phyloP scores from a whole-genome alignment of 2,329 filamentous ascomycete species.

The Sarocladium strictum region DNA sequence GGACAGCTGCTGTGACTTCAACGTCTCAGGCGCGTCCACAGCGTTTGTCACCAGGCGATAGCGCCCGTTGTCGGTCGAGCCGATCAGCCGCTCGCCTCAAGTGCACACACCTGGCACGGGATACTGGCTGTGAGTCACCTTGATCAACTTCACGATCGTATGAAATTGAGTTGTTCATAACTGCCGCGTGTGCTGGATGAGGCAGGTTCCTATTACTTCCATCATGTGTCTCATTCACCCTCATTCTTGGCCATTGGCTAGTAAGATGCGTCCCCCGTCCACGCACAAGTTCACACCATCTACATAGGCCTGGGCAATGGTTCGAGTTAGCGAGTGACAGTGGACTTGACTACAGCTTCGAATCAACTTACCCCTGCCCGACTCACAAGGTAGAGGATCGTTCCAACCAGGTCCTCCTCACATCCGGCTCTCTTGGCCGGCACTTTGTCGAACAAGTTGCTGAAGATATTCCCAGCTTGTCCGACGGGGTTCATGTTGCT shows the following conservation, averaged over 20 bases:
- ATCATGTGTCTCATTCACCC: not conserved
- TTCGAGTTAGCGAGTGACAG: not conserved
- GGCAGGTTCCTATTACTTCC: no score
- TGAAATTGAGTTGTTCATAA: no score
- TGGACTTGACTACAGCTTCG: not conserved
- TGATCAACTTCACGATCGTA: no score
- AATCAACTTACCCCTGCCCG: constrained; percentile 22
- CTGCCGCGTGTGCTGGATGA: no score
- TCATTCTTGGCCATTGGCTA: constrained; percentile 24
- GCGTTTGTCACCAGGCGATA: not conserved
- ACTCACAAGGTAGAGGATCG: constrained; percentile 24
- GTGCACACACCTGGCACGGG: no score
- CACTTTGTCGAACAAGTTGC: constrained; percentile 24
- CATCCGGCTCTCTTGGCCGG: constrained; percentile 24
- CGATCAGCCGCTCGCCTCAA: not conserved
- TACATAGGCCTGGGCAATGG: constrained; percentile 20
- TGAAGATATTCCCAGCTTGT: constrained; percentile 25
- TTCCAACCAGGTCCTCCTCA: constrained; percentile 25
- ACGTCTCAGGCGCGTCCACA: no score
- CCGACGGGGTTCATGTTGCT: constrained; percentile 28
- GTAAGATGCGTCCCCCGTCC: constrained; percentile 23
- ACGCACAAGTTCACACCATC: constrained; percentile 24
- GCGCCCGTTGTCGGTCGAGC: not conserved
- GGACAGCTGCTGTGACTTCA: no score
- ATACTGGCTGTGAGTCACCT: no score